phyloP scores from a whole-genome alignment of 306 rosid genomes.

The Cicer bijugum region DNA sequence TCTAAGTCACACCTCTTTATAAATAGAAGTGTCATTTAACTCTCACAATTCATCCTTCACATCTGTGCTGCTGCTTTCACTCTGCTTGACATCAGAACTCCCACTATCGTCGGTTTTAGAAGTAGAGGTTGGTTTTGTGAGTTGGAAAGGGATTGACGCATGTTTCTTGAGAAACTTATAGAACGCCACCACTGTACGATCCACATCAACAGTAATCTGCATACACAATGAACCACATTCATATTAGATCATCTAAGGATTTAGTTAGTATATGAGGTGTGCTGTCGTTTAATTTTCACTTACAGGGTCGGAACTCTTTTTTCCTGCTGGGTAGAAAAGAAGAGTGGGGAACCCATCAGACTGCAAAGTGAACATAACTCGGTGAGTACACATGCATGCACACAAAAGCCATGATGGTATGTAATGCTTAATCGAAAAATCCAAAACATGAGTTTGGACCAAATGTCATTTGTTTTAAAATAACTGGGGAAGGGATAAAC shows the following conservation, averaged over 20 bases:
- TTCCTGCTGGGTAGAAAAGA: slow-evolving; percentile 58
- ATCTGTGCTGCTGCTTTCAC: slow-evolving; percentile 50
- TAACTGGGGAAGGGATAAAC: too few species aligned
- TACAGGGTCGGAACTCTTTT: slow-evolving; percentile 56
- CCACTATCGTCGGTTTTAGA: slow-evolving; percentile 48
- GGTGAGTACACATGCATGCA: slow-evolving; percentile 17
- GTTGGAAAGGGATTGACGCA: slow-evolving; percentile 89
- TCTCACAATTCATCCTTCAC: slow-evolving; percentile 77
- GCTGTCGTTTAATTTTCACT: slow-evolving; percentile 27
- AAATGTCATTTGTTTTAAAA: slow-evolving; percentile 13
- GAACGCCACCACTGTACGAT: slow-evolving; percentile 80
- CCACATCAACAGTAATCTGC: slow-evolving; percentile 77
- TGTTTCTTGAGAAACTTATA: slow-evolving; percentile 86
- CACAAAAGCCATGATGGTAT: slow-evolving; percentile 14
- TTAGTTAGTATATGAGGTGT: neutral
- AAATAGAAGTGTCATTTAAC: slow-evolving; percentile 26
- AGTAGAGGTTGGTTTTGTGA: slow-evolving; percentile 66
- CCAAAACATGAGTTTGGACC: slow-evolving; percentile 36
- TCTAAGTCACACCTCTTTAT: slow-evolving; percentile 33
- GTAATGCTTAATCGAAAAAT: slow-evolving; percentile 25
- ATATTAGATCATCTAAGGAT: slow-evolving; percentile 11
- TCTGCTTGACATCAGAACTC: slow-evolving; percentile 59
- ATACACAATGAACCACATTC: slow-evolving; percentile 42
- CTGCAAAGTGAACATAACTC: slow-evolving; percentile 43
- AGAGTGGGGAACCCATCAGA: slow-evolving; percentile 57